These are phyloP conservation scores for Viola pubescens DNA, from an alignment of 441 rosid species.

Conservation along the genomic window DNA sequence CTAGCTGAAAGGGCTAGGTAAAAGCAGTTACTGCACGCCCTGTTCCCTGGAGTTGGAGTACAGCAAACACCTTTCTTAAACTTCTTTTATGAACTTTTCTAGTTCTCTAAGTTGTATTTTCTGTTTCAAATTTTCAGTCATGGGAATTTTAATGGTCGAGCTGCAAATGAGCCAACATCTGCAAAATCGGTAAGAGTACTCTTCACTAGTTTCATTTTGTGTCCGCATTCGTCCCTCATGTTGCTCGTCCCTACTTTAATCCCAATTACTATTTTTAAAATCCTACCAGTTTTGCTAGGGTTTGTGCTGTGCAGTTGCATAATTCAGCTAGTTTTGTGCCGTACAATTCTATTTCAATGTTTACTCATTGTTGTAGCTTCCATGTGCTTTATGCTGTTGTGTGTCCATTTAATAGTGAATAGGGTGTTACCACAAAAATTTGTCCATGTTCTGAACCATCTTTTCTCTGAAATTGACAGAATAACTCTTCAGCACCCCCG, in stretches of 20 bases:
- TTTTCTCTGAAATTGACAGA: conserved; percentile 25
- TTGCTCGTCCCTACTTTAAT: not conserved
- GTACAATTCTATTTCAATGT: no score
- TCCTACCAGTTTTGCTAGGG: no score
- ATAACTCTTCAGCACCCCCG: conserved; percentile 45
- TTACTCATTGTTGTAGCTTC: no score
- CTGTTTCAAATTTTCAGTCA: conserved; percentile 36
- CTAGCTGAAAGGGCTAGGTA: conserved; percentile 31
- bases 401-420: not conserved
- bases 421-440: not conserved
- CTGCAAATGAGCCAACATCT: conserved; percentile 30
- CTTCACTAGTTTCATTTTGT: conserved; percentile 9
- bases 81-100: not conserved
- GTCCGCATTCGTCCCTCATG: not conserved
- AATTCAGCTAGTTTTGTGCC: no score
- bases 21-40: conserved; percentile 28
- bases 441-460: no score
- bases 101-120: conserved; percentile 15
- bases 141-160: conserved; percentile 38
- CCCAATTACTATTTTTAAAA: not conserved
- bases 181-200: conserved; percentile 38
- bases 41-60: conserved; percentile 22
- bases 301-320: no score
- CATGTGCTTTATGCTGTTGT: not conserved
- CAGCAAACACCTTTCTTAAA: conserved; percentile 16